These are phyloP conservation scores for Cadophora gregata DNA, from an alignment of 2,329 filamentous ascomycete species.

Conservation along the genomic window DNA sequence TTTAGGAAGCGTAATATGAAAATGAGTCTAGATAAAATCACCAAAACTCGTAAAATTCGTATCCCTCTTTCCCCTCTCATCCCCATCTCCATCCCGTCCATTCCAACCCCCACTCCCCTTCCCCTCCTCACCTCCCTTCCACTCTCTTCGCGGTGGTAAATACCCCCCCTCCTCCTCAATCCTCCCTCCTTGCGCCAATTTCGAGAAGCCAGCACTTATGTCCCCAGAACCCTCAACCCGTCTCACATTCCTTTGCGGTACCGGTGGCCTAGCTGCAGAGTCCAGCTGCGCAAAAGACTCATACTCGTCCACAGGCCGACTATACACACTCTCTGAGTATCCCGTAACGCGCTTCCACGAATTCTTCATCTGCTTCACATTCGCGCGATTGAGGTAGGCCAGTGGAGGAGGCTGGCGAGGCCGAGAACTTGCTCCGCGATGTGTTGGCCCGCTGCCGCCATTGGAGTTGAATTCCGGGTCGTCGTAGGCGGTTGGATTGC, in stretches of 20 bases:
- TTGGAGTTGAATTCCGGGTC: neutral
- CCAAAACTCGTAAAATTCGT: slow-evolving; percentile 8
- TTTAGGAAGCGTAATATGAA: neutral
- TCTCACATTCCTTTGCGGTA: neutral
- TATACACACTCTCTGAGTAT: slow-evolving; percentile 17
- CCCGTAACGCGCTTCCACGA: neutral
- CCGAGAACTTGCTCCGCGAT: slow-evolving; percentile 5
- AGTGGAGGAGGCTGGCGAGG: slow-evolving; percentile 1
- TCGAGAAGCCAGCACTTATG: neutral
- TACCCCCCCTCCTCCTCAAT: slow-evolving; percentile 6
- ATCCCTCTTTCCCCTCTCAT: neutral
- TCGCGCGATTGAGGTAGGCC: neutral
- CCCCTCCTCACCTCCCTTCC: neutral
- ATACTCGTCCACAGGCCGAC: neutral
- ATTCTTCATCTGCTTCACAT: neutral
- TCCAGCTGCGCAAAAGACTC: no score
- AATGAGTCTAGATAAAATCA: slow-evolving; percentile 4
- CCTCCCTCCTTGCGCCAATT: neutral
- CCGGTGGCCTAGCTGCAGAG: no score
- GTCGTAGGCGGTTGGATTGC: slow-evolving; percentile 12
- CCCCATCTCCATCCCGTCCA: neutral
- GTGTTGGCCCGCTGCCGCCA: neutral
- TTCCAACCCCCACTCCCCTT: neutral
- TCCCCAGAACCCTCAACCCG: no score
- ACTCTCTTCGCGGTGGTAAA: neutral